Conservation (phyloP, 2,329 filamentous ascomycete genomes). For the Xylaria polymorpha region DNA sequence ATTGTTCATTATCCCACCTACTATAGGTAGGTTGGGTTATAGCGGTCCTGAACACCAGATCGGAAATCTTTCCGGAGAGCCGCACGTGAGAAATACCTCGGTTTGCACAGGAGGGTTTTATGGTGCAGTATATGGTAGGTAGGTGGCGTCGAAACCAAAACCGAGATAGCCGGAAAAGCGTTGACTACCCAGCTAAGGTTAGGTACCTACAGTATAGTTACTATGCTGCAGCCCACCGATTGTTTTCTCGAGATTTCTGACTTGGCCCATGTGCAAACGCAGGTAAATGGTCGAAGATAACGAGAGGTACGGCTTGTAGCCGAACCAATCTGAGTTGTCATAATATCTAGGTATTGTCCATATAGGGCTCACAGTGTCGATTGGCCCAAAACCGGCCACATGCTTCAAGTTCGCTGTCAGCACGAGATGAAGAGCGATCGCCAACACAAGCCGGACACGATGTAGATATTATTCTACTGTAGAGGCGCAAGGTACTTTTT, state of each 20-base stretch:
- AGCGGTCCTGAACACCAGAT: not conserved
- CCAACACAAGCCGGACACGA: not conserved
- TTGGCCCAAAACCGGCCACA: not conserved
- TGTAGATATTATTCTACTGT: not conserved
- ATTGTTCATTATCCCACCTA: not conserved
- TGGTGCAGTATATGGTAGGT: too few relatives aligned
- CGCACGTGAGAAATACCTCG: not conserved
- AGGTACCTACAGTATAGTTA: too few relatives aligned
- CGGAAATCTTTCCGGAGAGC: not conserved
- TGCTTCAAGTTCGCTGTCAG: too few relatives aligned
- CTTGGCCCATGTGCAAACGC: not conserved
- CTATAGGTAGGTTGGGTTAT: not conserved
- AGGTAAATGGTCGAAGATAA: not conserved
- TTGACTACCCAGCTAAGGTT: not conserved
- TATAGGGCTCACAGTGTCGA: not conserved
- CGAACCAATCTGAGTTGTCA: not conserved
- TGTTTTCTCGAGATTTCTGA: not conserved
- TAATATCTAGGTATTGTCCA: not conserved
- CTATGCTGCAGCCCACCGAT: not conserved
- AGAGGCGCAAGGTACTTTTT: not conserved
- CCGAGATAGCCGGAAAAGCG: not conserved
- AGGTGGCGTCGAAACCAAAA: too few relatives aligned
- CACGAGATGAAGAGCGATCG: not conserved
- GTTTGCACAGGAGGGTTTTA: not conserved
- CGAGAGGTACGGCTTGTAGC: not conserved